These are phyloP conservation scores for Ogataea philodendri DNA, from an alignment of 805 yeast species.

Conservation along the genomic window DNA sequence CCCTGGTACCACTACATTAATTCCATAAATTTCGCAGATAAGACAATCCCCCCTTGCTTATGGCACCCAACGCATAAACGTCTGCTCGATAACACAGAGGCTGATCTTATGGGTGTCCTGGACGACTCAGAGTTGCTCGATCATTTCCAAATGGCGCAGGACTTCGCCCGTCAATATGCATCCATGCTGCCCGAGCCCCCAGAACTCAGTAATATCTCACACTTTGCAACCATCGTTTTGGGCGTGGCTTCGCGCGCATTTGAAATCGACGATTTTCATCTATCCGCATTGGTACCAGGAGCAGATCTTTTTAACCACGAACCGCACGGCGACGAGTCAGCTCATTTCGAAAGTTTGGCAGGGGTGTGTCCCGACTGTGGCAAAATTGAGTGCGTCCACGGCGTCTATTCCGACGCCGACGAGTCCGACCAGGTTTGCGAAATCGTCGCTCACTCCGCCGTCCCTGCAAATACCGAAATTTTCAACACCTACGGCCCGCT, in stretches of 20 bases:
- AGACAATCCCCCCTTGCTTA: slow-evolving; percentile 56
- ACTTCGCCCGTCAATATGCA: slow-evolving; percentile 39
- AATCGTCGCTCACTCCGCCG: slow-evolving; percentile 47
- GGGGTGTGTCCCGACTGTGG: slow-evolving; percentile 39
- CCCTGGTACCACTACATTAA: slow-evolving; percentile 76
- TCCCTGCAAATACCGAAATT: slow-evolving; percentile 55
- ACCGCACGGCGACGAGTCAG: slow-evolving; percentile 52
- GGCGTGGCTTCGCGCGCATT: slow-evolving; percentile 78
- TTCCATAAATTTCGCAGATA: slow-evolving; percentile 43
- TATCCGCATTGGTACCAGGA: slow-evolving; percentile 79
- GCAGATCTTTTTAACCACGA: slow-evolving; percentile 87
- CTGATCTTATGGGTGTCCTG: slow-evolving; percentile 57
- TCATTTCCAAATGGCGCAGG: slow-evolving; percentile 39
- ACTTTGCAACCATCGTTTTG: slow-evolving; percentile 57
- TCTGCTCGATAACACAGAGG: slow-evolving; percentile 58
- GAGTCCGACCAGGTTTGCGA: slow-evolving; percentile 49
- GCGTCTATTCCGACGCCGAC: too few relatives aligned
- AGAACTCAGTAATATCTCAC: slow-evolving; percentile 29
- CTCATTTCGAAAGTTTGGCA: slow-evolving; percentile 57
- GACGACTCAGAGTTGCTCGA: slow-evolving; percentile 43
- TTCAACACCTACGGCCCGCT: slow-evolving; percentile 83
- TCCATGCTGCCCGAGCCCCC: slow-evolving; percentile 37
- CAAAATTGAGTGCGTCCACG: slow-evolving; percentile 32
- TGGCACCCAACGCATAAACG: slow-evolving; percentile 56
- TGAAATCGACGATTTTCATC: slow-evolving; percentile 72